Percentiles rank a stretch among this genome's conserved stretches.
Conservation (phyloP, 2,329 filamentous ascomycete genomes). For the Nothophoma quercina region DNA sequence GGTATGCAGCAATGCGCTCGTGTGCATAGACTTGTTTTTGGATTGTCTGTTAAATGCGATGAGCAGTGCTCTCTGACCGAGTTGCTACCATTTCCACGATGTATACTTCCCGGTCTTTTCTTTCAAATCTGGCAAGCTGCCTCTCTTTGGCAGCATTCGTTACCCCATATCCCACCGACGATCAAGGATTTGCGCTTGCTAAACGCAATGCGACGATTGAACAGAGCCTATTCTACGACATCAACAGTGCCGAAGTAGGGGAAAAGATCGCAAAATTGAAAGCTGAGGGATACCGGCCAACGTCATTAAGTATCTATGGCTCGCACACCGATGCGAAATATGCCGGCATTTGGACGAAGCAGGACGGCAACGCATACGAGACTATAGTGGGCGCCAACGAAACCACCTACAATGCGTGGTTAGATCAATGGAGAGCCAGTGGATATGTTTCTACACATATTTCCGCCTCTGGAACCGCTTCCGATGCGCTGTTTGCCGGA, state of each 20-base stretch:
- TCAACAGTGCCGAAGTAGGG: conserved; percentile 11
- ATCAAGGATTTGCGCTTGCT: conserved; percentile 1
- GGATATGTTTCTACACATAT: conserved; percentile 33
- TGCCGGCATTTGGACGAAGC: conserved; percentile 30
- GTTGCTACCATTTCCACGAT: conserved; percentile 1
- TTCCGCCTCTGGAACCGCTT: conserved; percentile 29
- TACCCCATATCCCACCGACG: conserved; percentile 12
- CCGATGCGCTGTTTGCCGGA: conserved; percentile 27
- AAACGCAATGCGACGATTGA: conserved; percentile 21
- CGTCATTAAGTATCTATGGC: conserved; percentile 26
- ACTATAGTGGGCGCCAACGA: conserved; percentile 25
- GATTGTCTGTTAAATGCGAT: conserved; percentile 1
- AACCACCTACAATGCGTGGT: conserved; percentile 26
- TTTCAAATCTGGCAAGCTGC: background rate
- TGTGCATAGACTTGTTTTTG: background rate
- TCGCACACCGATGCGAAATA: conserved; percentile 22
- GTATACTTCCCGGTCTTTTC: conserved; percentile 15
- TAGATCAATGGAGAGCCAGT: conserved; percentile 20
- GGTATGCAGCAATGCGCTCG: background rate
- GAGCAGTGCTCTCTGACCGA: background rate
- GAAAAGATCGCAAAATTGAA: conserved; percentile 19
- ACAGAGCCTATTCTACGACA: conserved; percentile 20
- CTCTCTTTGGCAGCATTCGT: conserved; percentile 19
- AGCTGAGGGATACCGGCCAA: conserved; percentile 24
- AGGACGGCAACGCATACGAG: conserved; percentile 22